Base-by-base conservation (phyloP, 106 monocot species). In the Allium sativum region DNA sequence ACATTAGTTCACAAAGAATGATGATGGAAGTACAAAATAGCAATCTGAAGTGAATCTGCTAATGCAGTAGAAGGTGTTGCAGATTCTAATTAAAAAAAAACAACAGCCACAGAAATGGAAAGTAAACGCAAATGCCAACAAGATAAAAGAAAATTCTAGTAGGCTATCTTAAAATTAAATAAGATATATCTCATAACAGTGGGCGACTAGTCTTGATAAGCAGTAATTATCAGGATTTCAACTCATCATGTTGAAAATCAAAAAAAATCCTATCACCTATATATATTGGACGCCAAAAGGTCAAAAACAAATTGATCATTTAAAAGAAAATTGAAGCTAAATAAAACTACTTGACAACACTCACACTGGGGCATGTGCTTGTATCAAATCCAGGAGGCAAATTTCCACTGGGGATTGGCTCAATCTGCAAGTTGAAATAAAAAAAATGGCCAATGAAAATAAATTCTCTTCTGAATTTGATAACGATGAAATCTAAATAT, bases 321-420 rank as follows among this genome's bases (percentile, higher is more conserved):
- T 20, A 11, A 57, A 63, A 60, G 50, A 7, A 56, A 21, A 47
- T 21, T 45, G 18, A 40, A 55, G 41, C 8, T 56, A 56, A 56
- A 56, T 58, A 77, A 78, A 73, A 74, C 43, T 55, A 50, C 72
- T 68, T 55, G 65, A 53, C 62, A 63, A 80, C 72, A 94, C 93
- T 89, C 86, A 94, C 90, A 84, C 90, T 95, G 81, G 90, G 94
- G 78, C 94, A 90, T 79, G 90, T 79, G 79, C 74, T 84, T 53
- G 90, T 60, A 90, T 95, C 94, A 95, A 90, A 90, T 8, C 86
- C 86, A 76, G 94, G 90, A 77, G 90, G 90, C 60, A 86, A 81
- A 79, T 95, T 95, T 79, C 94, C 90, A 76, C 94, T 90, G 70
- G 83, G 83, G 21, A 90, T 77, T 41, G 94, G 94, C 73, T 95